These are phyloP conservation scores for Phytophthora colocasiae DNA, from an alignment of 352 stramenopile species.

Conservation along the genomic window DNA sequence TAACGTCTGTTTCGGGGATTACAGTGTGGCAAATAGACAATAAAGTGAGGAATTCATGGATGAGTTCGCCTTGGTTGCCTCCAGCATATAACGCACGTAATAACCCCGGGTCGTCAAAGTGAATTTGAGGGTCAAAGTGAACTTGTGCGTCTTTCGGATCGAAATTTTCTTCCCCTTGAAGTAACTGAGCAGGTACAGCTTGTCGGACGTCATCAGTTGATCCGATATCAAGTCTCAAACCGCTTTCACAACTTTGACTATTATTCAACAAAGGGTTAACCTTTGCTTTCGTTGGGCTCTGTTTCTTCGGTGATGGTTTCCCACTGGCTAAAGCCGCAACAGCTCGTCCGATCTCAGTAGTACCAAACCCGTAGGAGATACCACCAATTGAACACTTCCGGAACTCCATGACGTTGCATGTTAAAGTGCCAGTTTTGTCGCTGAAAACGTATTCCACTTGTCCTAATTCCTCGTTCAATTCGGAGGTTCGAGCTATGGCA, in stretches of 20 bases:
- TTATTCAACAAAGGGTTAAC: conserved; percentile 13
- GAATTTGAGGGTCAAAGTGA: conserved; percentile 55
- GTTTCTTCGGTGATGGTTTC: neutral
- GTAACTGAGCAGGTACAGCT: neutral
- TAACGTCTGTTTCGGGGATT: conserved; percentile 71
- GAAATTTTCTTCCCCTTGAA: conserved; percentile 15
- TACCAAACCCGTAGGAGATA: conserved; percentile 80
- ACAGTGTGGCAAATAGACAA: conserved; percentile 75
- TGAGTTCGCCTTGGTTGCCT: conserved; percentile 43
- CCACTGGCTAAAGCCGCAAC: conserved; percentile 65
- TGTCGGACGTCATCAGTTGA: conserved; percentile 32
- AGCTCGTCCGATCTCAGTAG: conserved; percentile 94
- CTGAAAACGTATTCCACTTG: conserved; percentile 99
- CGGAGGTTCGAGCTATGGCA: conserved; percentile 82
- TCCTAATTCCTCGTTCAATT: conserved; percentile 94
- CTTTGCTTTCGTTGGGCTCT: conserved; percentile 23
- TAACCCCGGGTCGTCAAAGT: conserved; percentile 62
- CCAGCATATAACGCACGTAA: conserved; percentile 45
- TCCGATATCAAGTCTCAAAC: conserved; percentile 27
- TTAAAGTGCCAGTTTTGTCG: conserved; percentile 99
- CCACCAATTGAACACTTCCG: conserved; percentile 91
- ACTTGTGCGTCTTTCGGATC: conserved; percentile 51
- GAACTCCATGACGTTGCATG: conserved; percentile 98
- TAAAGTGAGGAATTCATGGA: conserved; percentile 66
- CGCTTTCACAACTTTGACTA: conserved; percentile 1